Conservation (phyloP, 2,329 filamentous ascomycete species). For the Claviceps sorghi region DNA sequence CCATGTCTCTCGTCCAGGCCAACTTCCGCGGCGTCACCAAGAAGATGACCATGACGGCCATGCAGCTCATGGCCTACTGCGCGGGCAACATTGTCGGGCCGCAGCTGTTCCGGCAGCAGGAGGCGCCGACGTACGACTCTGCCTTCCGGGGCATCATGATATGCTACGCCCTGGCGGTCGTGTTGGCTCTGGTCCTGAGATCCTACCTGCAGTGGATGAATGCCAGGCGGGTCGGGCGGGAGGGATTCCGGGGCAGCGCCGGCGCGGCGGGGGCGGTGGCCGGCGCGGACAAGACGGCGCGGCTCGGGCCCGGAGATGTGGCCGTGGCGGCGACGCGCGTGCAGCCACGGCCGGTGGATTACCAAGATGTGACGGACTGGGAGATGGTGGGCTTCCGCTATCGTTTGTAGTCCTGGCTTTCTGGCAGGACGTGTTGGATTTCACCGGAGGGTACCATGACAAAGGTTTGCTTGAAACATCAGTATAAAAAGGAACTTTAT, state of each 20-base stretch:
- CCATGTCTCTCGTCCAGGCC: conserved; percentile 38
- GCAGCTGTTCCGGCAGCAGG: conserved; percentile 35
- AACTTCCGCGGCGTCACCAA: conserved; percentile 44
- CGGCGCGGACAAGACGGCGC: conserved; percentile 20
- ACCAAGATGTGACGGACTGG: conserved; percentile 47
- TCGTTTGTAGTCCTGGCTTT: conserved; percentile 23
- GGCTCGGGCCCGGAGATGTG: conserved; percentile 11
- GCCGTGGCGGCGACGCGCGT: conserved; percentile 20
- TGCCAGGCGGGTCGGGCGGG: conserved; percentile 22
- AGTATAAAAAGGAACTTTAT: too few species aligned
- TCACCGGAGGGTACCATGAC: too few species aligned
- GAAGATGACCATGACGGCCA: conserved; percentile 43
- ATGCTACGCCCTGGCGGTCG: conserved; percentile 37
- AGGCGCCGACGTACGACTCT: conserved; percentile 37
- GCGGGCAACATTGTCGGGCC: conserved; percentile 41
- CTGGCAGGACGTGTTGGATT: not conserved
- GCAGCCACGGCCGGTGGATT: conserved; percentile 28
- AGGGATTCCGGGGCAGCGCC: conserved; percentile 31
- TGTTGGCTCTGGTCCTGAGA: conserved; percentile 28
- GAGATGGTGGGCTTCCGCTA: conserved; percentile 45
- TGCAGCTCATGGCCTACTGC: conserved; percentile 42
- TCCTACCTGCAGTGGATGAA: conserved; percentile 34
- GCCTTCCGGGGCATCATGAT: conserved; percentile 42
- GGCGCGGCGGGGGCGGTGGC: conserved; percentile 26
- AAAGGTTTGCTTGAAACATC: too few species aligned